These are phyloP conservation scores for Vaccinium corymbosum DNA, from an alignment of 148 eudicot genomes.

Conservation along the genomic window DNA sequence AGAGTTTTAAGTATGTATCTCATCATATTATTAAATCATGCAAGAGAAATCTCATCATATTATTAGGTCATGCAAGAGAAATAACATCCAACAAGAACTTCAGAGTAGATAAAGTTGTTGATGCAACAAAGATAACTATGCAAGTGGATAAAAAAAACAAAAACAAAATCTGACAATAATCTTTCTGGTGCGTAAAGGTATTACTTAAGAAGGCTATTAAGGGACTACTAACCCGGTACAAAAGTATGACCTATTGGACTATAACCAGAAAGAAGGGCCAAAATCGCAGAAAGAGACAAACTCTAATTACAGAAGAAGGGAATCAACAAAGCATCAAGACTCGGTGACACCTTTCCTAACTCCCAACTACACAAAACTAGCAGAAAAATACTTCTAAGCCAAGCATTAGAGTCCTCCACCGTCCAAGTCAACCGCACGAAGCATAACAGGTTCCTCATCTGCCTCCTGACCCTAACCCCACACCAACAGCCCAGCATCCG, in stretches of 20 bases:
- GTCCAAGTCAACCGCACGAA: not conserved
- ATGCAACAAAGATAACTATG: not conserved
- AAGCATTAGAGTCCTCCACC: not conserved
- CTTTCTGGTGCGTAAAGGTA: not conserved
- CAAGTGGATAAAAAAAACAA: not conserved
- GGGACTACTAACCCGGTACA: not conserved
- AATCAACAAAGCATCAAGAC: slow-evolving; percentile 5
- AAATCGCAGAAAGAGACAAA: not conserved
- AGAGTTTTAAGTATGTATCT: not conserved
- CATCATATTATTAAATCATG: not conserved
- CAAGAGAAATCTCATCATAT: not conserved
- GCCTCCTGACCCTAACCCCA: not conserved
- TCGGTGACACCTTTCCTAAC: not conserved
- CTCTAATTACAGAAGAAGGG: not conserved
- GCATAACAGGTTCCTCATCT: not conserved
- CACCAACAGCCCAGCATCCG: not conserved
- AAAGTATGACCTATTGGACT: not conserved
- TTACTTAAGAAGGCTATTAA: not conserved
- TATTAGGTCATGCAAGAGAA: not conserved
- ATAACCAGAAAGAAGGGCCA: not conserved
- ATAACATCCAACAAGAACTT: not conserved
- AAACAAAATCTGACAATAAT: not conserved
- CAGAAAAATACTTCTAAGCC: not conserved
- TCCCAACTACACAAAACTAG: not conserved
- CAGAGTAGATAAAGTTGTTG: not conserved